Evolutionary conservation across 2,329 filamentous ascomycete genomes (phyloP), one percentile per base, ranked within the genome.

Genomic region (Ophiostoma sp.): DNA sequence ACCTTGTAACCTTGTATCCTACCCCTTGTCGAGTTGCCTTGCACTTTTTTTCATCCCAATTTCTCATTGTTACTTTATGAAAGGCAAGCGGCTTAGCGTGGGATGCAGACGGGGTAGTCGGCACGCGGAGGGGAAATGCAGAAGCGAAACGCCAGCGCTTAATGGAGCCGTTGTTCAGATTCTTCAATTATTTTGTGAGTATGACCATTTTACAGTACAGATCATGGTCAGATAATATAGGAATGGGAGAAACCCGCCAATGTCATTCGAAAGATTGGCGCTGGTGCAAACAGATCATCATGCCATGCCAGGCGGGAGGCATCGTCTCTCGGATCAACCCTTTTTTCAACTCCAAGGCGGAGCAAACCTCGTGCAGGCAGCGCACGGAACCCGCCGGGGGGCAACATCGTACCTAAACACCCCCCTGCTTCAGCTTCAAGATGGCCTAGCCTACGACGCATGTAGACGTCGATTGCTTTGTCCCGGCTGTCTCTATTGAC

Each of bases 351-450:
- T 60, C 27, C 4, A 3, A 11, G 55, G 52, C 52, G 52, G 60
- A 63, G 14, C 8, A 44, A 9, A 42, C 40, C 38, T 18, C 18
- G 58, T 60, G 55, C 27, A 40, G 18, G 55, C 18, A 41, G 60
- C 40, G 60, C 60, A 63, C 40, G 60, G 60, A 63, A 42, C 60
- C 60, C 60, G 60, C 40, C 60, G 60, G 38, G 60, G 38, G 40
- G 60, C 60, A 27, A 55, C 49, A 55, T 3, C 52, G 52, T 5
- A 58, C 8, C 55, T 60, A 60, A 60, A 60, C 27, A 38, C 27
- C 55, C 55, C 55, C 55, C 60, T 63, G 27, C 58, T 41, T 63
- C 40, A 63, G 60, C 60, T 42, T 63, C 49, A 55, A 55, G n/a
- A 55, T 55, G 49, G 18, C n/a, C 49, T 52, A 6, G 49, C 18